Base-by-base conservation (phyloP, 331 rosid species). In the Dryas integrifolia region DNA sequence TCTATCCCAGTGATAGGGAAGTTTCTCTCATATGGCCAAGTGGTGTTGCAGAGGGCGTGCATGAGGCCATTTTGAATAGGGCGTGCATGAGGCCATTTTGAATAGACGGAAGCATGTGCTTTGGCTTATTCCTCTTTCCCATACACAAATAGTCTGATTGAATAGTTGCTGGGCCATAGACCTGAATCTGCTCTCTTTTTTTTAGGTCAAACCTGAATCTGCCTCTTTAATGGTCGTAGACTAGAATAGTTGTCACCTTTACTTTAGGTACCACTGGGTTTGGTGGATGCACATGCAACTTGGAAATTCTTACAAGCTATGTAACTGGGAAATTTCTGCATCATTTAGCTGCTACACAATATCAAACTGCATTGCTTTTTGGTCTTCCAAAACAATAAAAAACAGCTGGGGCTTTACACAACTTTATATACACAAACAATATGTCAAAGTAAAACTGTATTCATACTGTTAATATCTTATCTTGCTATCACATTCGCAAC, bases 231-330 rank as follows among this genome's bases (percentile, higher is more conserved):
- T 1, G 3, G 35, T 30, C 35, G 3, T 30, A 2, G 3, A 30
- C 35, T 30, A 30, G 35, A 30, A 30, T 30, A 1, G 35, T 30
- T 30, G 2, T 30, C 35, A 30, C 35, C 2, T 30, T 30, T 61
- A 4, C 2, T 9, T 14, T 61, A 9, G 45, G 41, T 53, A 18
- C 70, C 70, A 45, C 73, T 38, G 9, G 60, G 10, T 69, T 48
- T 18, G 71, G 51, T 72, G 52, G 40, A n/a, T 56, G 14, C 64
- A 69, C 40, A 21, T 56, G 65, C 53, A 56, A 9, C 30, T 4
- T 5, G 26, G 76, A 58, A 58, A 26, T 57, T 44, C 8, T n/a
- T 51, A 43, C 46, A 35, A 30, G 9, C 30, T 53, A 53, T 53
- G 16, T 6, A 6, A 7, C 5, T 7, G 6, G 47, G 53, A 70